phyloP scores from a whole-genome alignment of 768 basidiomycete genomes.

The Trametes meyenii region DNA sequence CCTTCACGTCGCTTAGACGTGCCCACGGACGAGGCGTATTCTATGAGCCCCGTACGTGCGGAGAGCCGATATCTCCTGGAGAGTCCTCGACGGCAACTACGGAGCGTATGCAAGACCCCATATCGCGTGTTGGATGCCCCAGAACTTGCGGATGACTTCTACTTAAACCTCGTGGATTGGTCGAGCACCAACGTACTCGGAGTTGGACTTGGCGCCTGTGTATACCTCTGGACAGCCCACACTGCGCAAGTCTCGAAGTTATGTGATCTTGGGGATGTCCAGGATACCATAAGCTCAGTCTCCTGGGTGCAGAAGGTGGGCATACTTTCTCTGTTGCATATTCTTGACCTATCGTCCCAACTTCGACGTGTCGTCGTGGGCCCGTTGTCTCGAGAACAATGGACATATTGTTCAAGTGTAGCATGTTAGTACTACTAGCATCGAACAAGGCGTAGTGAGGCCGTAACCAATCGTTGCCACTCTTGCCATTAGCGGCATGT shows the following conservation, averaged over 20 bases:
- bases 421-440: conserved; percentile 2
- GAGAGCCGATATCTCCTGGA: conserved; percentile 82
- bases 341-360: neutral
- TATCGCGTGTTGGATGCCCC: conserved; percentile 97
- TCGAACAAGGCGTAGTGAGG: neutral
- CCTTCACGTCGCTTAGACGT: conserved; percentile 73
- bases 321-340: neutral
- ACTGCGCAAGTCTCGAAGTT: conserved; percentile 91
- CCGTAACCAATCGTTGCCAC: neutral
- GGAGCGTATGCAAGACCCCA: conserved; percentile 90
- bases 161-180: conserved; percentile 98
- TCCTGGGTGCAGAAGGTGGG: conserved; percentile 87
- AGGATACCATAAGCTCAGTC: conserved; percentile 83
- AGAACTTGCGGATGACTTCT: conserved; percentile 97
- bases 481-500: neutral
- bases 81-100: conserved; percentile 77
- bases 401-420: conserved; percentile 5
- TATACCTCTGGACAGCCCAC: conserved; percentile 97
- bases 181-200: conserved; percentile 92
- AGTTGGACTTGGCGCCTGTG: conserved; percentile 88
- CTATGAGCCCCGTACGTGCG: conserved; percentile 85
- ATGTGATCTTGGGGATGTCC: conserved; percentile 69
- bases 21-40: conserved; percentile 87
- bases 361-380: neutral
- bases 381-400: conserved; percentile 16